phyloP scores from a whole-genome alignment of 2,329 filamentous ascomycete species.

The Cladosporium phlei region DNA sequence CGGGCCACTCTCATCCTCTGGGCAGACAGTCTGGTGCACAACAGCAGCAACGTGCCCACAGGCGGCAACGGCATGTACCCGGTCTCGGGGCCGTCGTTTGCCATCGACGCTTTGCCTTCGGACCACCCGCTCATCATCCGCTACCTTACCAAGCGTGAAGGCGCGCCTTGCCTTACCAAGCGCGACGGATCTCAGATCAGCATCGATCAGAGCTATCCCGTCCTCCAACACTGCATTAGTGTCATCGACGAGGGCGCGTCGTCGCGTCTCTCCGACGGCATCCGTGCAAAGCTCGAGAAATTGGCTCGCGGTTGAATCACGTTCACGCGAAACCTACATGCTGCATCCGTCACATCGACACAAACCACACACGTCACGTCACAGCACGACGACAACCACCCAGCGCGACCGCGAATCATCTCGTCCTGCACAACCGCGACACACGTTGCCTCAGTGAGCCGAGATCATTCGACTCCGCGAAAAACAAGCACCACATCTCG shows the following conservation, averaged over 20 bases:
- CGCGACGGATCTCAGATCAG: slow-evolving; percentile 45
- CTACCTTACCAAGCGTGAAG: slow-evolving; percentile 51
- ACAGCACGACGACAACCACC: neutral
- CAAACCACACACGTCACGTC: neutral
- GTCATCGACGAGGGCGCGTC: slow-evolving; percentile 50
- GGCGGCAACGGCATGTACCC: slow-evolving; percentile 35
- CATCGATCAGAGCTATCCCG: slow-evolving; percentile 45
- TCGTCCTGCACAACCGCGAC: too few relatives aligned
- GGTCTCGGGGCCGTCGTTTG: slow-evolving; percentile 40
- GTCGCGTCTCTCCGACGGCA: slow-evolving; percentile 51
- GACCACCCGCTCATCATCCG: slow-evolving; percentile 49
- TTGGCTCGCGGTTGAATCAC: slow-evolving; percentile 31
- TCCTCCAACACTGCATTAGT: slow-evolving; percentile 50
- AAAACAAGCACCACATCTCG: too few relatives aligned
- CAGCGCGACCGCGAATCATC: too few relatives aligned
- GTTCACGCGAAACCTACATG: neutral
- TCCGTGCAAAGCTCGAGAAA: slow-evolving; percentile 50
- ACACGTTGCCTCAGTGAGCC: too few relatives aligned
- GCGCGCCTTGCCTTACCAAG: slow-evolving; percentile 49
- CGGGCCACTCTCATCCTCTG: slow-evolving; percentile 61
- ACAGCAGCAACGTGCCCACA: slow-evolving; percentile 39
- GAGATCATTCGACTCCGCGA: too few relatives aligned
- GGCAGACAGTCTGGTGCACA: slow-evolving; percentile 55
- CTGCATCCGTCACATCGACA: neutral
- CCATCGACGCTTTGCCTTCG: slow-evolving; percentile 47